Conservation (phyloP, 1,284 basidiomycete genomes). For the Apiotrichum siamense region DNA sequence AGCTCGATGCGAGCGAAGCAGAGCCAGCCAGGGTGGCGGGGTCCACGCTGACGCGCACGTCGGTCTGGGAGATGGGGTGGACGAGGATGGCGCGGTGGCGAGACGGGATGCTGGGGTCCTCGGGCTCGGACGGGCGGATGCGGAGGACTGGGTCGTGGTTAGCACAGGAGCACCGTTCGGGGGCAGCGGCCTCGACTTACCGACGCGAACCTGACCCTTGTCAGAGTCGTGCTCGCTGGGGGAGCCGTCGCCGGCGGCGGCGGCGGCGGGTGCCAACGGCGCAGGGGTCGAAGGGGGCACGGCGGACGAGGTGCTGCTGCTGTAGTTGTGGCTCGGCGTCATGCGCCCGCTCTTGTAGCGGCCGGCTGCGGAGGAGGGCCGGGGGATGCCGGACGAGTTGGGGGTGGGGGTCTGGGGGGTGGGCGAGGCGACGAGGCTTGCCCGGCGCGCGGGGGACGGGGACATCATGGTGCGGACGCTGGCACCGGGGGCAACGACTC, state of each 20-base stretch:
- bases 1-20: constrained; percentile 50
- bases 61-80: constrained; percentile 61
- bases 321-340: too few species aligned
- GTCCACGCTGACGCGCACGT: constrained; percentile 64
- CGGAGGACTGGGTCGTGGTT: constrained; percentile 65
- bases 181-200: constrained; percentile 23
- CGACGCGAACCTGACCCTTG: constrained; percentile 38
- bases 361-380: constrained; percentile 28
- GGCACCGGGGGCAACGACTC: too few species aligned
- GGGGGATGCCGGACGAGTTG: constrained; percentile 19
- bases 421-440: constrained; percentile 20
- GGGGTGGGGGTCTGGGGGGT: constrained; percentile 23
- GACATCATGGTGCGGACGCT: constrained; percentile 1
- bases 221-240: constrained; percentile 21
- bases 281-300: too few species aligned
- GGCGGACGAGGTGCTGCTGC: too few species aligned
- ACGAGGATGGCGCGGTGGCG: constrained; percentile 88
- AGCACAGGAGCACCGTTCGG: neutral
- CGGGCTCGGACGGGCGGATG: constrained; percentile 84
- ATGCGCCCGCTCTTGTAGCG: constrained; percentile 6
- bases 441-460: constrained; percentile 14
- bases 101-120: constrained; percentile 75
- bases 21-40: constrained; percentile 51
- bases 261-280: too few species aligned
- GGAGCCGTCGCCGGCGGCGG: neutral